These are phyloP conservation scores for Nadsonia commutata DNA, from an alignment of 1,139 yeast genomes.

Conservation along the genomic window DNA sequence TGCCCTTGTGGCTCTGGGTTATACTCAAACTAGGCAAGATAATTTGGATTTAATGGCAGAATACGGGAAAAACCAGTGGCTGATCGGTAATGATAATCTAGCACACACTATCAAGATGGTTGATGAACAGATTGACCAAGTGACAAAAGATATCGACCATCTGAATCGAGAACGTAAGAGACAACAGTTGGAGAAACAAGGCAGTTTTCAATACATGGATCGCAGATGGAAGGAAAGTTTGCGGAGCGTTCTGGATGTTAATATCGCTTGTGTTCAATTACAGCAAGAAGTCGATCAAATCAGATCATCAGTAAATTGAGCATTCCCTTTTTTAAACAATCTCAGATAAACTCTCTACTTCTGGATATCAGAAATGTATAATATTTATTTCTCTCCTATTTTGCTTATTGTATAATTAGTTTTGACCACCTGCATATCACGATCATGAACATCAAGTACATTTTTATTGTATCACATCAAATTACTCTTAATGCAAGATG, in stretches of 20 bases:
- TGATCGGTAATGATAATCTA: conserved; percentile 19
- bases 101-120: conserved; percentile 13
- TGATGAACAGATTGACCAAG: conserved; percentile 1
- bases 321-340: no score
- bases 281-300: neutral
- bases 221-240: conserved; percentile 16
- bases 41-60: conserved; percentile 16
- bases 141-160: conserved; percentile 10
- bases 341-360: no score
- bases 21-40: conserved; percentile 18
- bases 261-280: conserved; percentile 8
- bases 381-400: no score
- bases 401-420: no score
- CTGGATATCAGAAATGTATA: no score
- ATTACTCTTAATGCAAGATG: no score
- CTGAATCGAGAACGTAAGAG: conserved; percentile 14
- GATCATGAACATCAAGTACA: no score
- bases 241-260: conserved; percentile 17
- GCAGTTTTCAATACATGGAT: conserved; percentile 16
- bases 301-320: no score
- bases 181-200: conserved; percentile 13
- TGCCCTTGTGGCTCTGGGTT: conserved; percentile 18
- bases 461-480: no score
- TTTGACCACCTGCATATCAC: no score
- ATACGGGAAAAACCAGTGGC: conserved; percentile 23